phyloP scores from a whole-genome alignment of 805 yeast species.

The Starmerella bombi region DNA sequence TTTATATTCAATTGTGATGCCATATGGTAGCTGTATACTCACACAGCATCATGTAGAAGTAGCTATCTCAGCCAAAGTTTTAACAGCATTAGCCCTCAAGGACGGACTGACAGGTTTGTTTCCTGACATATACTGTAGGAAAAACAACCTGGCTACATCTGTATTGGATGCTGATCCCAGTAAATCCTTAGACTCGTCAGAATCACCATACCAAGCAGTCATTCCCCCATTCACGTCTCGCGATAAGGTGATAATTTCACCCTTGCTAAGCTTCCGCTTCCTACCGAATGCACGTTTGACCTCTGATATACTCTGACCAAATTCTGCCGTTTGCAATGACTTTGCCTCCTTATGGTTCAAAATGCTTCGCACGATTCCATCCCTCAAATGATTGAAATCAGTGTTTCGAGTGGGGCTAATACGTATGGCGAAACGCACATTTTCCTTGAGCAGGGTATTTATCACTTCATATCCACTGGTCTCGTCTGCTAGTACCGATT shows the following conservation, averaged over 20 bases:
- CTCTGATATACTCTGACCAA: constrained; percentile 55
- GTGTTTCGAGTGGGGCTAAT: constrained; percentile 83
- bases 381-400: constrained; percentile 77
- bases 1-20: too few species aligned
- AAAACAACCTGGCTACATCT: constrained; percentile 48
- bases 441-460: constrained; percentile 42
- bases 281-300: constrained; percentile 47
- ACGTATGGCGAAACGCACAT: constrained; percentile 53
- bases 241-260: constrained; percentile 52
- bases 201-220: constrained; percentile 30
- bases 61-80: constrained; percentile 10
- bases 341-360: constrained; percentile 53
- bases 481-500: constrained; percentile 32
- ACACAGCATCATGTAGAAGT: too few species aligned
- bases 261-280: constrained; percentile 62
- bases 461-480: constrained; percentile 41
- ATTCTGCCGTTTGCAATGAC: constrained; percentile 32
- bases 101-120: constrained; percentile 49
- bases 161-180: constrained; percentile 57
- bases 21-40: too few species aligned
- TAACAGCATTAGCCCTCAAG: constrained; percentile 24
- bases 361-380: constrained; percentile 74
- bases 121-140: constrained; percentile 65
- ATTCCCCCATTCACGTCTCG: constrained; percentile 38
- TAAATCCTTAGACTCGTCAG: constrained; percentile 15